Conservation (phyloP, 2,329 filamentous ascomycete genomes). For the Penicillium brevicompactum region DNA sequence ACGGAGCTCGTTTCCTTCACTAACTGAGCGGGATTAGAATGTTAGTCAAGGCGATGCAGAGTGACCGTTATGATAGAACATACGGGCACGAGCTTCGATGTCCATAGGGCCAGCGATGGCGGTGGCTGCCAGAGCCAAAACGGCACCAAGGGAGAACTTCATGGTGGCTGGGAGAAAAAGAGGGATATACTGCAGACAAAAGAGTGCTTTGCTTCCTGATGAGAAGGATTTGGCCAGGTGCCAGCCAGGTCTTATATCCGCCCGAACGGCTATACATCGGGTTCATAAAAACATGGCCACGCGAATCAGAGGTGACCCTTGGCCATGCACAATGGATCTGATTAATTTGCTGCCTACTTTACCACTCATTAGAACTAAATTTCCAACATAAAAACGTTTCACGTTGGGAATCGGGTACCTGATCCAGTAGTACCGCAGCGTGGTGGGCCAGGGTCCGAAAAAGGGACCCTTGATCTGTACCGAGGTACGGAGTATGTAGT, state of each 20-base stretch:
- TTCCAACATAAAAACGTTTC: background rate
- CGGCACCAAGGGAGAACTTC: conserved; percentile 7
- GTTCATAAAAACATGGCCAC: background rate
- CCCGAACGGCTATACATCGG: background rate
- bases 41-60: background rate
- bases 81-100: conserved; percentile 4
- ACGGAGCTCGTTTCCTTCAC: conserved; percentile 41
- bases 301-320: background rate
- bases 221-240: background rate
- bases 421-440: background rate
- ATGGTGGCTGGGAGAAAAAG: background rate
- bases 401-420: background rate
- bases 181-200: background rate
- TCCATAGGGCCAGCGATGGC: conserved; percentile 8
- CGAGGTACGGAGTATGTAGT: background rate
- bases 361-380: background rate
- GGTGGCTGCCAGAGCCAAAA: conserved; percentile 1
- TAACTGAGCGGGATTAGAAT: conserved; percentile 7
- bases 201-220: background rate
- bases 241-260: background rate
- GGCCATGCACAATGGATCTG: background rate
- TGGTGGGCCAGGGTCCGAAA: background rate
- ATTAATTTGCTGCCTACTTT: background rate
- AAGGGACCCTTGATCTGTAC: background rate
- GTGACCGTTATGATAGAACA: background rate